Conservation (phyloP, 2,329 filamentous ascomycete species). For the Paecilomyces fulvus region DNA sequence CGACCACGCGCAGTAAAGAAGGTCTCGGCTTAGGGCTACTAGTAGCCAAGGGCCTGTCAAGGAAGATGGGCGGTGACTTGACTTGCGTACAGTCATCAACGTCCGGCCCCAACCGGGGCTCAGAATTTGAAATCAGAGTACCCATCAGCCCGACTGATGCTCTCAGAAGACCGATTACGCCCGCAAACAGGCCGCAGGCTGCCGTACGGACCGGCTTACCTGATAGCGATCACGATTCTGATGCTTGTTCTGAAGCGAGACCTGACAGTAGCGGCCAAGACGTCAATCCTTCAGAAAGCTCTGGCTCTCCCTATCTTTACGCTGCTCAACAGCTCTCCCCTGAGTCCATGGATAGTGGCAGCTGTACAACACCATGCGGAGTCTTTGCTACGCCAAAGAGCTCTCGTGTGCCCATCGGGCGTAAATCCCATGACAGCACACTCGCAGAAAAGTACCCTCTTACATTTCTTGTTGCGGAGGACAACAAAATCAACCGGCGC, state of each 20-base stretch:
- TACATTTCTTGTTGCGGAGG: slow-evolving; percentile 62
- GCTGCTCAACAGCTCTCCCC: slow-evolving; percentile 23
- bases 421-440: slow-evolving; percentile 43
- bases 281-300: background rate
- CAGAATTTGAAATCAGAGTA: slow-evolving; percentile 60
- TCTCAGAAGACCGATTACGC: slow-evolving; percentile 41
- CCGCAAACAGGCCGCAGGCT: slow-evolving; percentile 34
- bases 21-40: slow-evolving; percentile 61
- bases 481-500: slow-evolving; percentile 64
- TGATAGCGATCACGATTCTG: background rate
- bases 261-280: background rate
- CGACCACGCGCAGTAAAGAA: slow-evolving; percentile 58
- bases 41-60: slow-evolving; percentile 63
- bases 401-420: slow-evolving; percentile 17
- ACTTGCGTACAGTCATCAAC: slow-evolving; percentile 56
- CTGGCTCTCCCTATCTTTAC: background rate
- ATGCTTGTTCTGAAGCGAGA: background rate
- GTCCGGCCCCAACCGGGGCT: slow-evolving; percentile 51
- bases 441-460: slow-evolving; percentile 54
- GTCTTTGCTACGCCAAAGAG: slow-evolving; percentile 14
- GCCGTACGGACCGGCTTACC: slow-evolving; percentile 10
- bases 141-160: slow-evolving; percentile 46
- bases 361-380: slow-evolving; percentile 15
- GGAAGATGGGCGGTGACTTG: slow-evolving; percentile 61
- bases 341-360: slow-evolving; percentile 17